Base-by-base conservation (phyloP, 352 stramenopile genomes). In the Phytopythium kandeliae region DNA sequence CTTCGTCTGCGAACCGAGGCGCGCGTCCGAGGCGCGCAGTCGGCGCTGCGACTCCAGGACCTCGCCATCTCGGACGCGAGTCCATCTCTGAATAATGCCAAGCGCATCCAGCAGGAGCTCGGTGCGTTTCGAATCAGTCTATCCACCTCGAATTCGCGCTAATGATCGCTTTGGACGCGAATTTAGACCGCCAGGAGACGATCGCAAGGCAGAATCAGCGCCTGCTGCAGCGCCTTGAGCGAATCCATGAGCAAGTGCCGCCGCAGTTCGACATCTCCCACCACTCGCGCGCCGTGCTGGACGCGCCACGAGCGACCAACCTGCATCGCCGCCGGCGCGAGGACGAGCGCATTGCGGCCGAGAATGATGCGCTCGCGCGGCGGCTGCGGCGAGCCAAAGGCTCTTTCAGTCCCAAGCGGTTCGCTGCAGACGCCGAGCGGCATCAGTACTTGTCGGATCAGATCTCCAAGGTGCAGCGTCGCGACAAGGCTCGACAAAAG, bases 211-310 rank as follows among this genome's bases (percentile, higher is more conserved):
- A 82, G 47, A 88, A 88, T 31, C 47, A 69, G 31, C 54, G 78
- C 0, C 41, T 88, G 21, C 53, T 88, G 8, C 31, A 69, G 22
- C 62, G 62, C 2, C 64, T 88, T 16, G 77, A 86, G 53, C 62
- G 60, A 8, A 86, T 86, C 44, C 77, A 86, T 47, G 43, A 63
- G 30, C 63, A 75, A 26, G 8, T 84, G 0, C 77, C 74, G 13
- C 82, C 80, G 54, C 67, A 76, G 36, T 86, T 80, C 31, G 77
- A 88, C 31, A 57, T 86, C 31, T 86, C 72, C 4, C 77, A 84
- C 40, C 68, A 82, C 34, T 63, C 55, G 0, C 61, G 78, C 8
- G 65, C 67, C 12, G 54, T 80, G 21, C 54, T 73, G 19, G 72
- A 65, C 26, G 69, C 67, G 4, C 67, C 68, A 6, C 57, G 67